phyloP scores from a whole-genome alignment of 2,329 filamentous ascomycete genomes.

The Epichloe coenophiala region DNA sequence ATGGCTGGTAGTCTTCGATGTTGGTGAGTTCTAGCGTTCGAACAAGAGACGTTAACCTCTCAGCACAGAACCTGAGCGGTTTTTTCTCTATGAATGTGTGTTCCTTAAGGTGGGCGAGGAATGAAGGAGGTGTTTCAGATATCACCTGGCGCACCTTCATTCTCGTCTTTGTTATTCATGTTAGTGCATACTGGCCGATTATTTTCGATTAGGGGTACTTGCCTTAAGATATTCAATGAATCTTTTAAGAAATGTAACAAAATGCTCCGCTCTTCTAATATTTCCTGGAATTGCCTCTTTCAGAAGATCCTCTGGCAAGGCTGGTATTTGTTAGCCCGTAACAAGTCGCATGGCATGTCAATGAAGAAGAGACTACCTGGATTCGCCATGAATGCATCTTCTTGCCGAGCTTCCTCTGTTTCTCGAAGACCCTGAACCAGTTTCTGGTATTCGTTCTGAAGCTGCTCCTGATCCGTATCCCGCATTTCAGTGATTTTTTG shows the following conservation, averaged over 20 bases:
- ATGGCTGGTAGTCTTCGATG: no score
- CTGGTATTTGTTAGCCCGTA: slow-evolving; percentile 24
- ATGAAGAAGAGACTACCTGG: slow-evolving; percentile 34
- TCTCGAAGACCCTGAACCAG: slow-evolving; percentile 83
- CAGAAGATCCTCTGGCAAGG: slow-evolving; percentile 80
- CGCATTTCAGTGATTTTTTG: slow-evolving; percentile 92
- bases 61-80: no score
- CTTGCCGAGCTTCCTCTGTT: slow-evolving; percentile 76
- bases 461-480: slow-evolving; percentile 82
- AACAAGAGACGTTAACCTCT: no score
- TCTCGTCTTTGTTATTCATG: slow-evolving; percentile 47
- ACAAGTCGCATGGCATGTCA: not conserved
- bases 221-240: slow-evolving; percentile 94
- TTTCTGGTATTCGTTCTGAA: slow-evolving; percentile 92
- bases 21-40: no score
- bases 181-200: not conserved
- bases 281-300: slow-evolving; percentile 96
- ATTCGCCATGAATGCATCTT: slow-evolving; percentile 96
- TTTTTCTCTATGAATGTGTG: no score
- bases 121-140: slow-evolving; percentile 90
- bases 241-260: slow-evolving; percentile 83
- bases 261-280: slow-evolving; percentile 90
- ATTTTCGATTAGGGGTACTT: slow-evolving; percentile 1
- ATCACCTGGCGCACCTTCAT: slow-evolving; percentile 98
- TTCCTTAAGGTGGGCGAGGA: slow-evolving; percentile 83